Base-by-base conservation (phyloP, 495 filamentous ascomycete species). In the Tuber umbilicatum region DNA sequence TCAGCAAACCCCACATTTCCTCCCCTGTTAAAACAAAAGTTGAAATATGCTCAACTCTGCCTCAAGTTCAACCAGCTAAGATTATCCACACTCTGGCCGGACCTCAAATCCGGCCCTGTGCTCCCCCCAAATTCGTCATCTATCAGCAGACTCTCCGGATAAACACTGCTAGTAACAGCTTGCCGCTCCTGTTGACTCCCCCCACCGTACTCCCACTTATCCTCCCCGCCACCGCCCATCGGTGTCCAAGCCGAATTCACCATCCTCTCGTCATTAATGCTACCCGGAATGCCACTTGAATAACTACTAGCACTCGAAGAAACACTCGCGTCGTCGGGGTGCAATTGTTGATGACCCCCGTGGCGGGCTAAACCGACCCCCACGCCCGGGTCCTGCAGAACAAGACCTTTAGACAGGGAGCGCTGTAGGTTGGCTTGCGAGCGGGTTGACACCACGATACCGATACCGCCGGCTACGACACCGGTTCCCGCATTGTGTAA, bases 21-120 rank as follows among this genome's bases (percentile, higher is more conserved):
- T 41, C 31, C 17, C 69, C 31, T 42, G 27, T 60, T 43, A 71
- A 74, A 73, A 40, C 60, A 23, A 38, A 38, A 75, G 40, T 17
- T 71, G 47, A 40, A 50, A 55, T 60, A 69, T 70, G 14, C 35
- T 31, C 42, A 45, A 21, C 70, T 78, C 72, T 74, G 75, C 37
- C 72, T 72, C 45, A 81, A 68, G 70, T 81, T 81, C 73, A 81
- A 42, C 80, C 80, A 81, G 55, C 80, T 81, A 42, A 81, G 72
- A 71, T 76, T 81, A 67, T 81, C 80, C 42, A 78, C 73, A 10
- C 71, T 71, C 38, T 73, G 60, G 9, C 77, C 75, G 10, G 42
- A 16, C 27, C 38, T 71, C 38, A 78, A 45, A 40, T 72, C 50
- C 23, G 74, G 72, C 43, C 76, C 76, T 12, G 73, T 67, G 17